These are phyloP conservation scores for Debaryomyces nepalensis DNA, from an alignment of 1,139 yeast species.

Conservation along the genomic window DNA sequence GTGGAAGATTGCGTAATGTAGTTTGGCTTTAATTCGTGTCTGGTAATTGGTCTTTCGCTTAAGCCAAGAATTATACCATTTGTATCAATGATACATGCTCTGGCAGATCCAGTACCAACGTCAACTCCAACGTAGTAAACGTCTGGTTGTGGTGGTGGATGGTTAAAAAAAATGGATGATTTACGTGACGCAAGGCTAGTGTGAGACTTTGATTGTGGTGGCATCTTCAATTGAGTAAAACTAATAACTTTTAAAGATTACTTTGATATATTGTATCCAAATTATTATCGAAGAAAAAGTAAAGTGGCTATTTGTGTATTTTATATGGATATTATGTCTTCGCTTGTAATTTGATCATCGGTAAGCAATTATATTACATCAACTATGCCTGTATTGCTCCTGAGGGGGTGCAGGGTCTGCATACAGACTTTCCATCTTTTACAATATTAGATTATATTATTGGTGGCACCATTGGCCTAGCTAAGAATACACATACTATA, in stretches of 20 bases:
- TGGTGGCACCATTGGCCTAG: conserved; percentile 1
- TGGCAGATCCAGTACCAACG: conserved; percentile 96
- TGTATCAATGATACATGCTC: conserved; percentile 89
- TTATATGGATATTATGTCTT: conserved; percentile 1
- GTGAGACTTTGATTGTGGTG: conserved; percentile 33
- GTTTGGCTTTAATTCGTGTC: conserved; percentile 74
- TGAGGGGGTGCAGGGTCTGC: neutral
- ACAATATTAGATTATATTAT: neutral
- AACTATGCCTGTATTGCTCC: conserved; percentile 2
- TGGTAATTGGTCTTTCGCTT: conserved; percentile 75
- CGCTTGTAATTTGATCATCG: conserved; percentile 11
- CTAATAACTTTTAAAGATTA: neutral
- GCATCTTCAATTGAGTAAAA: conserved; percentile 12
- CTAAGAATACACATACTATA: conserved; percentile 10
- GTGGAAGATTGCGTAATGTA: conserved; percentile 83
- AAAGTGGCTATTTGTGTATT: neutral
- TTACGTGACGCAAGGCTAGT: conserved; percentile 47
- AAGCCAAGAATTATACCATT: conserved; percentile 82
- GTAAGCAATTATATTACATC: conserved; percentile 7
- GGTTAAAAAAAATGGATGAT: conserved; percentile 42
- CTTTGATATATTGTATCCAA: neutral
- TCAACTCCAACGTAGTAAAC: conserved; percentile 88
- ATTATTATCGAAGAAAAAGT: neutral
- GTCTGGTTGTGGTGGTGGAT: conserved; percentile 51
- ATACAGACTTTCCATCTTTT: neutral